Base-by-base conservation (phyloP, 2,329 filamentous ascomycete genomes). In the Eutypa lata region DNA sequence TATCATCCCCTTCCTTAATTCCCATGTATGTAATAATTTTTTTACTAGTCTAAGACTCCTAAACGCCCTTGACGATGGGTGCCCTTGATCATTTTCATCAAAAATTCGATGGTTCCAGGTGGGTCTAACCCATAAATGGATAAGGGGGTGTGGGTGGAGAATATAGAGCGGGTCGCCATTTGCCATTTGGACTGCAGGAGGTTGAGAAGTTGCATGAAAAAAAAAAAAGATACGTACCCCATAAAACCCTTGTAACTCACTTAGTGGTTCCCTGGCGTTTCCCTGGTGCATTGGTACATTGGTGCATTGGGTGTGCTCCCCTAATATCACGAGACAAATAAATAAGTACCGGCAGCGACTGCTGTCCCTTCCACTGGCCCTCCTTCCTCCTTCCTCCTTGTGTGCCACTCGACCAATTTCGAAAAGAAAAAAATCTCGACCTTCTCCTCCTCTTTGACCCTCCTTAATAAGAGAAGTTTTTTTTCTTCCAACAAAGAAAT, bases 241-340 rank as follows among this genome's bases (percentile, higher is more conserved):
- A 31, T 10, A 31, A 10, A 31, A 31, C 26, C 26, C 26, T 10
- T 31, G 22, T 7, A 22, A 38, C 43, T 48, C 51, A 13, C 16
- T 42, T 6, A 4, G 3, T 19, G 22, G 45, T 3, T 16, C 31
- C 47, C 31, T 38, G 13, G 14, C 18, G 53, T 56, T 56, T 55
- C 55, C 55, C 61, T 61, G 55, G 58, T 38, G 13, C 35, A 16
- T 14, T 7, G 35, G 35, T 16, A 14, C n/a, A 18, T 18, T 7
- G 26, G 26, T 10, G 26, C 26, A 31, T 31, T n/a, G 10, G 26
- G 26, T 10, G 26, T 31, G 26, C 26, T 45, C 22, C 42, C 22
- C 58, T 62, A 63, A 54, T 56, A 59, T 64, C 65, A 63, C 64
- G 57, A 65, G 63, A 66, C 65, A 65, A 54, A 67, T 67, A 68